Evolutionary conservation across 257 asterid species (phyloP), one percentile per base, ranked within the genome.

Genomic region (Gentiana straminea): DNA sequence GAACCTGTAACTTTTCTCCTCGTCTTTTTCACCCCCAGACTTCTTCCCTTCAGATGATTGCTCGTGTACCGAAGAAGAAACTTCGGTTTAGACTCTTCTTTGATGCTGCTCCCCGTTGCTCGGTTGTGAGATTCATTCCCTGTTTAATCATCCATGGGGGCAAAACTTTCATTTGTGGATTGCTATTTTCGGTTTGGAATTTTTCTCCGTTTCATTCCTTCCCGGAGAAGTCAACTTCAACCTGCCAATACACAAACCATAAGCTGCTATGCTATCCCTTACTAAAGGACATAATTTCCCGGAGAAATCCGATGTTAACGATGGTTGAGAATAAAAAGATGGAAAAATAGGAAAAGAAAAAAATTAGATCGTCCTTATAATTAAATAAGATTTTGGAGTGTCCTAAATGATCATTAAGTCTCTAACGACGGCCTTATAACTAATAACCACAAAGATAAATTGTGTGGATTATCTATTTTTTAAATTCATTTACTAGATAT

Each of bases 101-200:
- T 76, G 76, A 77, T 50, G 73, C 63, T 72, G 80, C 87, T 57
- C 99, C 99, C 4, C 86, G 94, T 65, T 88, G 99, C 85, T 88
- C 99, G 63, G 69, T 79, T 10, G 95, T 78, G 63, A 85, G 93
- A 60, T 72, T 81, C 99, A 92, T 88, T 59, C 97, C 97, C 69
- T 80, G 74, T 77, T 55, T 85, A 59, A 92, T 81, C 99, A 92
- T 88, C 99, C 97, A 92, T 32, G 97, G 94, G 64, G 99, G 99
- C 76, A 88, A 79, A 41, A 83, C 85, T 77, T 92, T 88, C 81
- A 62, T 73, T 33, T 86, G 87, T 44, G 81, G 41, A 65, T 48
- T 75, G 44, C 74, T 46, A 69, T 69, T 72, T 66, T 74, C 78
- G 46, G 78, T 54, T 70, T 81, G 82, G 60, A 75, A 78, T 58